Evolutionary conservation across 345 rosid genomes (phyloP).

Genomic region (Syzygium oleosum): DNA sequence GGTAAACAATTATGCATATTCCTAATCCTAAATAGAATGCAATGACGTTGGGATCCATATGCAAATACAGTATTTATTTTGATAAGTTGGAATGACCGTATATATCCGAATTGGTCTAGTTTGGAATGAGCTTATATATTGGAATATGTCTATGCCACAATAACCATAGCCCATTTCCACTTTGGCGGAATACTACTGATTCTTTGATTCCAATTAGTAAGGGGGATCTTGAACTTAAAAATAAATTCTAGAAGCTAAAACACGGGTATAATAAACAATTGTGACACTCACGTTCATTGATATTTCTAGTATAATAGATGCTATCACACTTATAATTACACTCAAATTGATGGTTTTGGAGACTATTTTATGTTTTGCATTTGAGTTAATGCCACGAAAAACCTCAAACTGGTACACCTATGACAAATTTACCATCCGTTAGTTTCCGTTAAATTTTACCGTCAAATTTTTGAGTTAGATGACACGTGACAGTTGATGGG

Average conservation of each 20-base stretch:
- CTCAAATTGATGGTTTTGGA: neutral
- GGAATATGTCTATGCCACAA: too few relatives aligned
- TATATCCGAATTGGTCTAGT: neutral
- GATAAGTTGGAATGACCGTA: neutral
- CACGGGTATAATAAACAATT: neutral
- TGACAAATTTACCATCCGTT: too few relatives aligned
- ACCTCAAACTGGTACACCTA: too few relatives aligned
- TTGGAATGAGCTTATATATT: accelerated
- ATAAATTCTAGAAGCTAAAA: neutral
- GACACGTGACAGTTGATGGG: too few relatives aligned
- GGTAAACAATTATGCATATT: neutral
- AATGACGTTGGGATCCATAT: neutral
- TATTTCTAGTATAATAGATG: neutral
- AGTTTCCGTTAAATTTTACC: too few relatives aligned
- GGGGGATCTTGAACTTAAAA: neutral
- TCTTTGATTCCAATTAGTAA: neutral
- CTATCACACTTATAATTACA: neutral
- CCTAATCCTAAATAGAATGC: neutral
- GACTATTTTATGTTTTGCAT: neutral
- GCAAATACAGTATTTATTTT: neutral
- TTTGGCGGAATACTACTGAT: neutral
- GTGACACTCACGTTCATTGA: too few relatives aligned
- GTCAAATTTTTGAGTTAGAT: too few relatives aligned
- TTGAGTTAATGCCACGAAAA: too few relatives aligned
- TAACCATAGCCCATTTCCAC: neutral